Evolutionary conservation across 306 rosid genomes (phyloP), one percentile per base, ranked within the genome.

Genomic region (Prosopis cineraria): DNA sequence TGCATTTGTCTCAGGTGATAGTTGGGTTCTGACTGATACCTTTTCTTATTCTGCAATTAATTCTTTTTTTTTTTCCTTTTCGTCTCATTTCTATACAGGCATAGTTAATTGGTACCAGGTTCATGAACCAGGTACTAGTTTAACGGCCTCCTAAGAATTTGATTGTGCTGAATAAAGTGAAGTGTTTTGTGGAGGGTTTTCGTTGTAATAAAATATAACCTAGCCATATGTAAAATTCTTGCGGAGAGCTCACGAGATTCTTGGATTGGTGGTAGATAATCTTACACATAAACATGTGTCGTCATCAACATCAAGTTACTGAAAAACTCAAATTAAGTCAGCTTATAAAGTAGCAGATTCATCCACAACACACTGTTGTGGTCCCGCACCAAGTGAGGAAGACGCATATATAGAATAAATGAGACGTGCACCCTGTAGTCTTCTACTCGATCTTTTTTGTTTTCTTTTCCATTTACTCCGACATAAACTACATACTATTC

Each of bases 211-310:
- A 17, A 17, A 31, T 30, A 62, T 25, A n/a, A n/a, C n/a, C 10
- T 31, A 22, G 62, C 30, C n/a, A n/a, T 20, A 25, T 24, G 13
- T 3, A 24, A 56, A 56, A 55, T 80, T 70, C 75, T 78, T 66
- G 45, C n/a, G 40, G 34, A 20, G 14, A 68, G 53, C 52, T 68
- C 22, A 62, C 16, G 10, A 39, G 34, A 20, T 45, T 29, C 75
- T 45, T 29, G 2, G n/a, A n/a, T n/a, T n/a, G 25, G 40, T 17
- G 60, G 10, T 33, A 44, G 67, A 22, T 52, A 37, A 31, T 36
- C 39, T 29, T 13, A 0, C 22, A 10, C 34, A 72, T 31, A 55
- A 69, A 25, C 24, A 5, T 66, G 2, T 20, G 48, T 36, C 5
- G 71, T 37, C 47, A 66, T 66, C 22, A 43, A 17, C 71, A 40